Conservation (phyloP, 2,329 filamentous ascomycete genomes). For the Pseudogymnoascus sp. region DNA sequence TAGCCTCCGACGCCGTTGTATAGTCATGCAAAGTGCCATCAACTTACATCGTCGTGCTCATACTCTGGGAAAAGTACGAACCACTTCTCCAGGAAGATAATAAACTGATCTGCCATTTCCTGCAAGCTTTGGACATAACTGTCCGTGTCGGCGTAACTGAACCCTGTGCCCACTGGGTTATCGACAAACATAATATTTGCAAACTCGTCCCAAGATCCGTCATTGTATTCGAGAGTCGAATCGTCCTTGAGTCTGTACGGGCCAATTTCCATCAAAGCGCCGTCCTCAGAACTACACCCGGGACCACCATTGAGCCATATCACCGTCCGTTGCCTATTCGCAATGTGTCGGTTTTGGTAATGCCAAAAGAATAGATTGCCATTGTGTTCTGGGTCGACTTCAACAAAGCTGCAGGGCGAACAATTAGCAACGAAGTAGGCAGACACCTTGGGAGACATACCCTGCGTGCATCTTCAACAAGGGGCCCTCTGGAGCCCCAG, state of each 20-base stretch:
- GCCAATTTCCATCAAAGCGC: constrained; percentile 91
- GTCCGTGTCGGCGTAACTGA: constrained; percentile 89
- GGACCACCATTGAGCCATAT: constrained; percentile 97
- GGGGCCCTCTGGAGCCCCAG: constrained; percentile 71
- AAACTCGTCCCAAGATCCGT: constrained; percentile 98
- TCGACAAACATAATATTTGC: constrained; percentile 95
- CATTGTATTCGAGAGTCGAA: constrained; percentile 64
- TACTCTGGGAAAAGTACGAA: constrained; percentile 88
- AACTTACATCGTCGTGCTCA: constrained; percentile 77
- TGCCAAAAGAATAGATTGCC: constrained; percentile 99
- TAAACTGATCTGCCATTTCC: constrained; percentile 83
- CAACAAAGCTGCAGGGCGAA: constrained; percentile 63
- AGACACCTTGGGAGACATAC: constrained; percentile 43
- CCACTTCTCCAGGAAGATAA: constrained; percentile 85
- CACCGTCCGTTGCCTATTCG: constrained; percentile 80
- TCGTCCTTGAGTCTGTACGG: constrained; percentile 80
- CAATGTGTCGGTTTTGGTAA: constrained; percentile 91
- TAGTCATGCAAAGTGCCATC: background rate
- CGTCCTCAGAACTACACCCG: constrained; percentile 95
- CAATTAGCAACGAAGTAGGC: constrained; percentile 11
- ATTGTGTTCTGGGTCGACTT: constrained; percentile 75
- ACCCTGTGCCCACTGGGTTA: constrained; percentile 92
- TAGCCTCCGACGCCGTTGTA: background rate
- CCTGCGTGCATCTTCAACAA: constrained; percentile 96
- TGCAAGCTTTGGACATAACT: constrained; percentile 77